Percentiles rank a stretch among this genome's conserved stretches.
Conservation (phyloP, 169 alveolate genomes). For the Plasmodium knowlesi region DNA sequence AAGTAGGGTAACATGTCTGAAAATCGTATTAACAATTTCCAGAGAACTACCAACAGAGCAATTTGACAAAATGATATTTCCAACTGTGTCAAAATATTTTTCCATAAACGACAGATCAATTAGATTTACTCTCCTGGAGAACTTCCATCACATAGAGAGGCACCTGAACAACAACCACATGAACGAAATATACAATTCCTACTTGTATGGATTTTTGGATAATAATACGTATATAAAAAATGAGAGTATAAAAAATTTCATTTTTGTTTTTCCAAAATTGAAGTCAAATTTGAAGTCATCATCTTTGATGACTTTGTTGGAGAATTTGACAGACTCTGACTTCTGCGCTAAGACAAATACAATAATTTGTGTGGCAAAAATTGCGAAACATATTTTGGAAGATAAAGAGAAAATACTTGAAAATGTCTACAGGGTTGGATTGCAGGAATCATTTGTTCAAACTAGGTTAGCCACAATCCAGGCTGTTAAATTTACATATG, state of each 20-base stretch:
- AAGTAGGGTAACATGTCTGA: slow-evolving; percentile 35
- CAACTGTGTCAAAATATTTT: slow-evolving; percentile 38
- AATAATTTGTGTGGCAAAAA: slow-evolving; percentile 84
- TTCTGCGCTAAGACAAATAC: slow-evolving; percentile 80
- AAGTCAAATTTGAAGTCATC: slow-evolving; percentile 62
- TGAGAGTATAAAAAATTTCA: slow-evolving; percentile 81
- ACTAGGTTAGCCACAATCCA: slow-evolving; percentile 76
- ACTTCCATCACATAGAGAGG: slow-evolving; percentile 20
- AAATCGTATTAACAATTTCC: slow-evolving; percentile 32
- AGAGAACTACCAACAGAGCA: slow-evolving; percentile 23
- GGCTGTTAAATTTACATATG: slow-evolving; percentile 81
- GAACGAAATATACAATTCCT: slow-evolving; percentile 43
- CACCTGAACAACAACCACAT: slow-evolving; percentile 29
- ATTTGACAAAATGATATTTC: slow-evolving; percentile 37
- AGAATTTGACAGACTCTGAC: slow-evolving; percentile 79
- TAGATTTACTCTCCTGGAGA: slow-evolving; percentile 41
- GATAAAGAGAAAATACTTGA: slow-evolving; percentile 81
- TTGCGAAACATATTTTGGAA: slow-evolving; percentile 76
- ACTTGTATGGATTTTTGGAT: slow-evolving; percentile 79
- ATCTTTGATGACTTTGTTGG: slow-evolving; percentile 69
- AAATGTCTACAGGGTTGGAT: slow-evolving; percentile 81
- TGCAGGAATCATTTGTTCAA: slow-evolving; percentile 76
- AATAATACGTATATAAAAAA: slow-evolving; percentile 79
- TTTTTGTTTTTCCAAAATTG: slow-evolving; percentile 79
- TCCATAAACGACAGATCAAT: slow-evolving; percentile 39